Evolutionary conservation across 202 grass and related monocot genomes (phyloP).

Genomic region (Cymbopogon flexuosus): DNA sequence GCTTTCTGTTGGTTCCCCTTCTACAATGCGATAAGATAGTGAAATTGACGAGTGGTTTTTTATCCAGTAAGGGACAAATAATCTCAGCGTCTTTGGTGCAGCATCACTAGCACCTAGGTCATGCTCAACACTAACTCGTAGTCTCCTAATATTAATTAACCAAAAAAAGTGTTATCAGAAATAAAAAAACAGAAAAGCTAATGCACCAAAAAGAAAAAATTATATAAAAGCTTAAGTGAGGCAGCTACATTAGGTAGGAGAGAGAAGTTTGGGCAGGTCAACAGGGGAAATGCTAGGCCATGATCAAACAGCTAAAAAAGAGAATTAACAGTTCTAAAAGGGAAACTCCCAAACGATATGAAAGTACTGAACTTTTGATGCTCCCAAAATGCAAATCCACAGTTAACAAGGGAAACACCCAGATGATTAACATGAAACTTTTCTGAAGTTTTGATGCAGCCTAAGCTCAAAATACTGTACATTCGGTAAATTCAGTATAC

Average conservation of each 20-base stretch:
- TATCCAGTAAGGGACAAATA: conserved; percentile 99
- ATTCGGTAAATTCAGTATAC: background rate
- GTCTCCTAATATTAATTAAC: conserved; percentile 46
- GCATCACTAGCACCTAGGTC: conserved; percentile 82
- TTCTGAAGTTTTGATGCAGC: background rate
- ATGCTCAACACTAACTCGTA: conserved; percentile 92
- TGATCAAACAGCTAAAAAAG: background rate
- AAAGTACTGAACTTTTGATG: background rate
- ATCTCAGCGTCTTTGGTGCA: conserved; percentile 78
- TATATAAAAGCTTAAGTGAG: background rate
- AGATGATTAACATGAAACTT: background rate
- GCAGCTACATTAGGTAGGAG: background rate
- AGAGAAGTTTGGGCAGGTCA: background rate
- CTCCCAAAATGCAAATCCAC: background rate
- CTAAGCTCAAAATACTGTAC: background rate
- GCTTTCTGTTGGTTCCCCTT: conserved; percentile 65
- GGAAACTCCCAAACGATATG: background rate
- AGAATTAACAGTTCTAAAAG: background rate
- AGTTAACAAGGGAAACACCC: background rate
- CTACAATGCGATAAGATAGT: conserved; percentile 79
- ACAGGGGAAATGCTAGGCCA: background rate
- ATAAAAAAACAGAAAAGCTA: conserved; percentile 8
- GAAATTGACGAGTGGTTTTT: conserved; percentile 73
- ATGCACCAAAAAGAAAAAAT: background rate
- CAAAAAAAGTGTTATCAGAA: conserved; percentile 20